Base-by-base conservation (phyloP, 2,329 filamentous ascomycete species). In the Diplodia seriata region DNA sequence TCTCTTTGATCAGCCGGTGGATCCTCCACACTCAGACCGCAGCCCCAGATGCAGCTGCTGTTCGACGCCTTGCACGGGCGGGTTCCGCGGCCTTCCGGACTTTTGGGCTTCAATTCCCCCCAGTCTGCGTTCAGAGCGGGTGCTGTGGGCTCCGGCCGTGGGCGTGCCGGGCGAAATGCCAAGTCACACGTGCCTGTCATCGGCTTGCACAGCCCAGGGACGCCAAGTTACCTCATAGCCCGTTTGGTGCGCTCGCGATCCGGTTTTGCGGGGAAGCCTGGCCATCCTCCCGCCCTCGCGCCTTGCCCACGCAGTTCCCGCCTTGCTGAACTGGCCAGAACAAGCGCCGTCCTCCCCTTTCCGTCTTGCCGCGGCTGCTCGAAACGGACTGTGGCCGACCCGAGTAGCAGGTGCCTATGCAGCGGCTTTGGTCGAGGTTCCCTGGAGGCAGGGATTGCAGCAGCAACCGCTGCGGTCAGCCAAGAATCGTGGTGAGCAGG, bases 191-290 rank as follows among this genome's bases (percentile, higher is more conserved):
- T 50, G 59, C 36, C 36, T 20, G 26, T 29, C 29, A 38, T 51
- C 36, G 59, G 59, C 18, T 47, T 47, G 55, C 59, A 40, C 11
- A 61, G 56, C 26, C 5, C 57, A 63, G 59, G 59, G 43, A 51
- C 59, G 59, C 29, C 40, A 38, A 50, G 59, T 43, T 51, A 51
- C 59, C 59, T 50, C 43, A 63, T 63, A 31, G 47, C 40, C 56
- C 40, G 40, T n/a, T 15, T 29, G n/a, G 20, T 29, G 43, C 40
- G 40, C 18, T 43, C 55, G 54, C 33, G 54, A 57, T 57, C 33
- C 33, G 36, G 29, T 59, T 50, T 49, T 63, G 59, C 59, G 59
- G 59, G 59, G 59, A 63, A 63, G 59, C 43, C 59, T 63, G 59
- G 59, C 59, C n/a, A 31, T 63, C 40, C n/a, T 50, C 12, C 59